Evolutionary conservation across 495 filamentous ascomycete genomes (phyloP), one percentile per base, ranked within the genome.

Genomic region (Peziza echinospora): DNA sequence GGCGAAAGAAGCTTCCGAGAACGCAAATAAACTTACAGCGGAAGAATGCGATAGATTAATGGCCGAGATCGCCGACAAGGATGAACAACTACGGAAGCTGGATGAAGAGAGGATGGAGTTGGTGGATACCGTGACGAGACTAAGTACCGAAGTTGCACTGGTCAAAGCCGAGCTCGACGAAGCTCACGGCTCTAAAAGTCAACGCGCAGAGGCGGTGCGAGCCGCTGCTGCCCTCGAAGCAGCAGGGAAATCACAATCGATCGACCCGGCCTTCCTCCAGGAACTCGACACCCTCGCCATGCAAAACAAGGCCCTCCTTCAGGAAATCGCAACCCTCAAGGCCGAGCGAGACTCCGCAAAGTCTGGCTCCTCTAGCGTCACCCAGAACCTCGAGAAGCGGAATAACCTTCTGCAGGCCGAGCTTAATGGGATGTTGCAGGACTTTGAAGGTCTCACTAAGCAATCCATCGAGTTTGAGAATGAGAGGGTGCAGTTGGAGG

Each of bases 161-260:
- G 81, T 81, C 47, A 83, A 81, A 60, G 89, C 89, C 5, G 89
- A 97, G 65, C 78, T 96, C 26, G 89, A 97, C 56, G 82, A 83
- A 45, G 87, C 89, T 17, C 92, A 93, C 57, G 89, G 84, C 23
- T 73, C 73, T 8, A 67, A 82, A 46, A 72, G 77, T 30, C 68
- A 89, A 60, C 75, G 84, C 21, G 84, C 82, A 5, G 80, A 80
- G 0, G 78, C 84, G 57, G 76, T 72, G 13, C 77, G 82, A 1
- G 67, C 73, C 28, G 16, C n/a, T 19, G 52, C 49, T 5, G 57
- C 57, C 5, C 47, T 59, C 16, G 53, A 56, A 24, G 50, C 45
- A 16, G 56, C 56, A 2, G 52, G 51, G 22, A 60, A 56, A 13
- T 49, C 53, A 7, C 56, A 52, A 9, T 42, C 50, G 4, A 49